Evolutionary conservation across 2,329 filamentous ascomycete genomes (phyloP).

Genomic region (Bisporella sp.): DNA sequence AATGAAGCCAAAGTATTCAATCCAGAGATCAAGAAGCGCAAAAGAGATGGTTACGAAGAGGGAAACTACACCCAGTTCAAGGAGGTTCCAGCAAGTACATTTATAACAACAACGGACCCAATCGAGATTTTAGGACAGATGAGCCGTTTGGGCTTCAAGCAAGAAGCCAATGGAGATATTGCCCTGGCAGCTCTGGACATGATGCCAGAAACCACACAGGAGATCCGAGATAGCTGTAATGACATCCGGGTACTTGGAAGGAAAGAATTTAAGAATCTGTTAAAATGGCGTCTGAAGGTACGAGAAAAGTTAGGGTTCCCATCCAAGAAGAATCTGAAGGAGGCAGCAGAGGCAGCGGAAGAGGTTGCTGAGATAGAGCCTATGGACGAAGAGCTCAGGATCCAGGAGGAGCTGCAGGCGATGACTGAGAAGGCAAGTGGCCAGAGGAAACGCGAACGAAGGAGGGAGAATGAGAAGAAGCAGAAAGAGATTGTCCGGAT

Average conservation of each 20-base stretch:
- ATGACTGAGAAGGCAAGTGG: constrained; percentile 72
- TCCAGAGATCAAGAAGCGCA: constrained; percentile 93
- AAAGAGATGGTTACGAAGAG: constrained; percentile 96
- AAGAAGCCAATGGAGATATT: constrained; percentile 74
- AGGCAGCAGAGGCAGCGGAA: constrained; percentile 32
- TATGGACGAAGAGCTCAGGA: constrained; percentile 91
- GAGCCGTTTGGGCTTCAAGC: constrained; percentile 78
- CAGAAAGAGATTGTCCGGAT: constrained; percentile 91
- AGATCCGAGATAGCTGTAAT: constrained; percentile 70
- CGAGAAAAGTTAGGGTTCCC: constrained; percentile 86
- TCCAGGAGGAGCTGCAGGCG: constrained; percentile 79
- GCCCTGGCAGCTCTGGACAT: constrained; percentile 80
- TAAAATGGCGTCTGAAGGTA: constrained; percentile 85
- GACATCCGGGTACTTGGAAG: constrained; percentile 87
- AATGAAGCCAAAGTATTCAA: constrained; percentile 99
- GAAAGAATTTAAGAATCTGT: constrained; percentile 85
- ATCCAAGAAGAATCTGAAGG: constrained; percentile 49
- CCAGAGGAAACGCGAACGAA: constrained; percentile 74
- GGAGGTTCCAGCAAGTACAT: constrained; percentile 80
- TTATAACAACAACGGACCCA: constrained; percentile 88
- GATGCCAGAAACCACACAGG: constrained; percentile 77
- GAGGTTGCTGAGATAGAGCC: constrained; percentile 77
- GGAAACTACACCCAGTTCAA: constrained; percentile 92
- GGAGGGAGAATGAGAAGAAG: constrained; percentile 88
- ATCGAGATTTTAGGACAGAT: constrained; percentile 83